Evolutionary conservation across 2,329 filamentous ascomycete genomes (phyloP), one percentile per base, ranked within the genome.

Genomic region (Exserohilum rostratum): DNA sequence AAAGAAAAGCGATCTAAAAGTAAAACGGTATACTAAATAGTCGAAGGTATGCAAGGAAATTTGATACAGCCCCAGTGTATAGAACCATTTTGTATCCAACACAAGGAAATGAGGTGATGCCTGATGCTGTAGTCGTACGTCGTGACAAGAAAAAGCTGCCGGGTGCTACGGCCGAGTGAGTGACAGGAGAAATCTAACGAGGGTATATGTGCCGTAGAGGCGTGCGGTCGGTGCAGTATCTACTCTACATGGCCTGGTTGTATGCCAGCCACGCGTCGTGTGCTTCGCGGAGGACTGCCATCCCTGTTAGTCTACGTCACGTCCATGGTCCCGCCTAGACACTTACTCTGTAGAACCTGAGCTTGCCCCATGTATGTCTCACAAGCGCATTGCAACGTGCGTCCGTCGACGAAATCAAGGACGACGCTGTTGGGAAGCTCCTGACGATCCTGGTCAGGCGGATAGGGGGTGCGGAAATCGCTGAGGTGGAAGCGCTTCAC

Each of bases 381-480:
- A 44, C 74, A 76, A 35, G 86, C 86, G 67, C 83, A 85, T 69
- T 89, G 86, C 47, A 89, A 75, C 7, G 83, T 84, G 33, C 82
- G 82, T 18, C 85, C 85, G 62, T 87, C 84, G 20, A 80, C 70
- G 56, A 88, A 85, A 62, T 88, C 85, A 30, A 89, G 77, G 25
- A 88, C 72, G 33, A 89, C 84, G 46, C 92, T 97, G 77, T 97
- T 91, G 2, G 93, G 92, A 47, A 99, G 81, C 78, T 99, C 95
- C 77, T 97, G 90, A 63, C 91, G 82, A 71, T 98, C 95, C 55
- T 96, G 88, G 73, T 98, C 93, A 0, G 95, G 95, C 13, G 90
- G 82, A 65, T 88, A 91, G 0, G 93, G 93, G 35, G 80, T 77
- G 61, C 85, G 85, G 79, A 98, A 96, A 57, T 97, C 91, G 63